Evolutionary conservation across 805 yeast species (phyloP).

Genomic region (Ogataea ganodermae): DNA sequence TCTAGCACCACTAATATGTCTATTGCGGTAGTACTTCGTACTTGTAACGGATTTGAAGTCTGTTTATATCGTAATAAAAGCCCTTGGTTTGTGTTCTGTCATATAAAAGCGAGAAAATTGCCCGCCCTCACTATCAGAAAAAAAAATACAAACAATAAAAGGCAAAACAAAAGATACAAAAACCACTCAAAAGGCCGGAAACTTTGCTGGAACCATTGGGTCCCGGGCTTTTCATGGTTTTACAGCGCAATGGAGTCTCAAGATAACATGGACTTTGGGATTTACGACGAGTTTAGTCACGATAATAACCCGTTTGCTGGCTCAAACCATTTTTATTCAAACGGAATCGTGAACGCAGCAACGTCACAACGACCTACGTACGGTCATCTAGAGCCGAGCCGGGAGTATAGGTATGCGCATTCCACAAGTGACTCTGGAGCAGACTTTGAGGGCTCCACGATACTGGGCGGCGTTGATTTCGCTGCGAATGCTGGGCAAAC

Average conservation of each 20-base stretch:
- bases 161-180: slow-evolving; percentile 3
- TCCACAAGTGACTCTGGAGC: not conserved
- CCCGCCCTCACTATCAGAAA: slow-evolving; percentile 5
- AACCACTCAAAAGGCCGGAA: not conserved
- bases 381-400: not conserved
- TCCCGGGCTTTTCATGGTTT: not conserved
- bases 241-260: not conserved
- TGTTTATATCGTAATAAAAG: too few species aligned
- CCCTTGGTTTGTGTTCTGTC: not conserved
- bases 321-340: slow-evolving; percentile 33
- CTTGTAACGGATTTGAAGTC: too few species aligned
- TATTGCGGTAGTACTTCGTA: too few species aligned
- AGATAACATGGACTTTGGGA: slow-evolving; percentile 29
- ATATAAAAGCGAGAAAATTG: not conserved
- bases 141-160: not conserved
- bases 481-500: not conserved
- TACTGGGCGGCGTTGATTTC: not conserved
- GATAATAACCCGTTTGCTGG: slow-evolving; percentile 41
- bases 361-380: not conserved
- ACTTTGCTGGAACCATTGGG: not conserved
- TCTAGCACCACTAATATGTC: not conserved
- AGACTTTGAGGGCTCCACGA: not conserved
- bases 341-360: slow-evolving; percentile 30
- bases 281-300: slow-evolving; percentile 34
- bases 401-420: not conserved